Evolutionary conservation across 306 rosid genomes (phyloP), one percentile per base, ranked within the genome.

Genomic region (Macrotyloma uniflorum): DNA sequence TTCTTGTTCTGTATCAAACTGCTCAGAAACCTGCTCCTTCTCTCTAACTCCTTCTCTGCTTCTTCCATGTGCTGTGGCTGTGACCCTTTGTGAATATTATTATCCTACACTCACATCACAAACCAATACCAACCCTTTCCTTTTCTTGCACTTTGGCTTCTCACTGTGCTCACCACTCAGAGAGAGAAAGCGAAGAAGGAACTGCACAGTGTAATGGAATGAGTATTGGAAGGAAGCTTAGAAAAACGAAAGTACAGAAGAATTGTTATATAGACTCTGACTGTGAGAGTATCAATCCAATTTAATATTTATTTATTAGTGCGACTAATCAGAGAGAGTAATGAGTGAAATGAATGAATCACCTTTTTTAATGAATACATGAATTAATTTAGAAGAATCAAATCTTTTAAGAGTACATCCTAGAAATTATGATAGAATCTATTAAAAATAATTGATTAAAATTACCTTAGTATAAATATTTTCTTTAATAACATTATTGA

Each of bases 11-110:
- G 83, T 74, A 94, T 94, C 77, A 94, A 82, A 36, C 95, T 87
- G 71, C 65, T 83, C 0, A 94, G 88, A 70, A 94, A 94, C 93
- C 85, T 94, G 86, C 93, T 91, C 24, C 96, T 80, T 78, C 96
- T 88, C 91, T 94, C 97, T 55, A 94, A 80, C 89, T 94, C 97
- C 80, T 86, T 81, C 77, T 87, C 97, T 50, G 94, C 97, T 83
- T 86, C 92, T 26, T 93, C 93, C 98, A 93, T 90, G 63, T 58
- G 65, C 7, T 77, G 47, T 42, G 4, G 16, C 16, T 42, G 15
- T 42, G 12, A 12, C 47, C 47, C 47, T 9, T 42, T 11, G 1
- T 42, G 47, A 42, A 33, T 26, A 43, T 4, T n/a, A 10, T 1
- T 46, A 87, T 79, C 81, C 73, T 90, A 83, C 75, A 67, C 64